phyloP scores from a whole-genome alignment of 2,329 filamentous ascomycete genomes.

The Neurospora sp. region DNA sequence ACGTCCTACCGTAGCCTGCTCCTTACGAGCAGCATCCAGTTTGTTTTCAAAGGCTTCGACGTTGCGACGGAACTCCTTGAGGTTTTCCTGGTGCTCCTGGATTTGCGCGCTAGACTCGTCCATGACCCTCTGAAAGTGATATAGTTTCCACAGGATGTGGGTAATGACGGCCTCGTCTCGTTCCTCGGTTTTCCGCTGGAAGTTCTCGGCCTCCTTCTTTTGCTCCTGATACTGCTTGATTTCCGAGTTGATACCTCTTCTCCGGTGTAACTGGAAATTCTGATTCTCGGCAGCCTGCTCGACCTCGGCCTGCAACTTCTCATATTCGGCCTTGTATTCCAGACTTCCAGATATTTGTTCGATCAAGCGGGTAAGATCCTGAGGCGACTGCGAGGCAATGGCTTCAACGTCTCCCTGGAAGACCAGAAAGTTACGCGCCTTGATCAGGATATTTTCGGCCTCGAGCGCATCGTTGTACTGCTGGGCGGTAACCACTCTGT shows the following conservation, averaged over 20 bases:
- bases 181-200: conserved; percentile 82
- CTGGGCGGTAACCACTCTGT: conserved; percentile 75
- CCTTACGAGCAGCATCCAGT: conserved; percentile 71
- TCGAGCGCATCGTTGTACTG: conserved; percentile 93
- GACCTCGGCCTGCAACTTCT: conserved; percentile 74
- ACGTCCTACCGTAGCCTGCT: conserved; percentile 68
- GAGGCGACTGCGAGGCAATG: conserved; percentile 89
- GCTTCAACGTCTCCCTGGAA: conserved; percentile 98
- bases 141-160: conserved; percentile 93
- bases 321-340: conserved; percentile 91
- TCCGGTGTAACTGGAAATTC: conserved; percentile 76
- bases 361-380: conserved; percentile 85
- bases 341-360: conserved; percentile 96
- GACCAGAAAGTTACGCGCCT: conserved; percentile 93
- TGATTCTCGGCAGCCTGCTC: conserved; percentile 85
- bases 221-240: conserved; percentile 97
- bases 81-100: conserved; percentile 84
- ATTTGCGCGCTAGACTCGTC: conserved; percentile 87
- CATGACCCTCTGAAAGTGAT: conserved; percentile 88
- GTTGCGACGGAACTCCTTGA: conserved; percentile 84
- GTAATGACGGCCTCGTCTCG: conserved; percentile 85
- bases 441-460: conserved; percentile 92
- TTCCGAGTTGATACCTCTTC: conserved; percentile 91
- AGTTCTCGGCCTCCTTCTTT: conserved; percentile 90
- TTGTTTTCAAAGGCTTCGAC: conserved; percentile 75